Conservation (phyloP, 129 eudicot genomes). For the Oenanthe sinensis region DNA sequence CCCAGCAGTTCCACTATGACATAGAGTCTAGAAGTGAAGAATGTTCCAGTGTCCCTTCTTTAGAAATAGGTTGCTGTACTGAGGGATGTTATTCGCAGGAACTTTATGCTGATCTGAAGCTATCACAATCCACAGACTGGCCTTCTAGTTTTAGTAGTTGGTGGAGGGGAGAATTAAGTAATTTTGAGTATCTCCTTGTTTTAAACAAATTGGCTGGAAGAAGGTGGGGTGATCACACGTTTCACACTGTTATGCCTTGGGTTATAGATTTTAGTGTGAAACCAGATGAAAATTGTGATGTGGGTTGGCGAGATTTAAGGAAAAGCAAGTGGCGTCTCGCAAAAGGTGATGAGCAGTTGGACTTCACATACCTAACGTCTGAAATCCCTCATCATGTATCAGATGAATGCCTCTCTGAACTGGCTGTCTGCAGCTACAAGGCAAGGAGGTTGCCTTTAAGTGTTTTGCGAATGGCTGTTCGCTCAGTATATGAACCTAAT, state of each 20-base stretch:
- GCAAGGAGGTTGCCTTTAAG: constrained; percentile 94
- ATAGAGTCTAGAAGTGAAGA: constrained; percentile 19
- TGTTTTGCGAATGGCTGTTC: constrained; percentile 75
- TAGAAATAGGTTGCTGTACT: constrained; percentile 24
- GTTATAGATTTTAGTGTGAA: constrained; percentile 82
- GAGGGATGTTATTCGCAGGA: constrained; percentile 46
- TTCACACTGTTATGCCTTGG: constrained; percentile 96
- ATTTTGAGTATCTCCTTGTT: constrained; percentile 79
- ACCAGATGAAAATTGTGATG: constrained; percentile 55
- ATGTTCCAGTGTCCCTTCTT: constrained; percentile 1
- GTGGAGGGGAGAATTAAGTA: constrained; percentile 90
- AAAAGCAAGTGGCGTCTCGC: constrained; percentile 98
- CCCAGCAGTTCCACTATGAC: constrained; percentile 23
- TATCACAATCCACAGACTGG: constrained; percentile 53
- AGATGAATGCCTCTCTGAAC: constrained; percentile 93
- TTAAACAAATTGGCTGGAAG: constrained; percentile 85
- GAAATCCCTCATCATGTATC: constrained; percentile 95
- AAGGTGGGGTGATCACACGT: constrained; percentile 93
- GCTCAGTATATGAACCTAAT: constrained; percentile 97
- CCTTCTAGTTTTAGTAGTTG: constrained; percentile 55
- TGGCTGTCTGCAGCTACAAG: constrained; percentile 98
- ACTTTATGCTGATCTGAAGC: constrained; percentile 61
- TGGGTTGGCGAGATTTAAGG: constrained; percentile 83
- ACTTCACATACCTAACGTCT: constrained; percentile 87
- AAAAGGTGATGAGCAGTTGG: constrained; percentile 96